phyloP scores from a whole-genome alignment of 202 grass and related monocot genomes.

The Brachypodium distachyon region DNA sequence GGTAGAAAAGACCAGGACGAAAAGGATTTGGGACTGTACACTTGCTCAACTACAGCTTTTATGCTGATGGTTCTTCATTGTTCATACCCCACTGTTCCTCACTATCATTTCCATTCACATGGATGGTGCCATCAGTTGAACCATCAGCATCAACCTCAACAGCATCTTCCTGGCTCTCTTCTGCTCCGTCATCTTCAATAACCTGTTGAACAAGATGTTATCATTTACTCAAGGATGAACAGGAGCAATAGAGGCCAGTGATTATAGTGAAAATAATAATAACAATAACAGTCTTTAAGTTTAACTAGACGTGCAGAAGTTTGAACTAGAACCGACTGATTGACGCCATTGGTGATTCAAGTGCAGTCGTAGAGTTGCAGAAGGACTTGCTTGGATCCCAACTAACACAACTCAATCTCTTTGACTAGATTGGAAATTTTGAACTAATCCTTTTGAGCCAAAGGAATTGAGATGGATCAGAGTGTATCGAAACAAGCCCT shows the following conservation, averaged over 20 bases:
- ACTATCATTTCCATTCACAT: slow-evolving; percentile 71
- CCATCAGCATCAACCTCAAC: slow-evolving; percentile 69
- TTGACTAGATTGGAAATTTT: too few species aligned
- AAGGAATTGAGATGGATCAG: background rate
- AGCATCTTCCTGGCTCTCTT: slow-evolving; percentile 51
- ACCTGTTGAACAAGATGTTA: slow-evolving; percentile 28
- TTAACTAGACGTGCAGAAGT: background rate
- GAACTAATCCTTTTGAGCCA: too few species aligned
- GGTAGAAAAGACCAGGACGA: slow-evolving; percentile 33
- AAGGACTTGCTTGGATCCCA: background rate
- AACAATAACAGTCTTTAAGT: background rate
- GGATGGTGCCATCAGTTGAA: slow-evolving; percentile 50
- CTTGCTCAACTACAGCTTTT: slow-evolving; percentile 62
- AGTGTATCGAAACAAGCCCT: background rate
- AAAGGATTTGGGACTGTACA: slow-evolving; percentile 55
- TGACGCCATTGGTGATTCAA: background rate
- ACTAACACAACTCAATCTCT: too few species aligned
- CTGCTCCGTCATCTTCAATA: slow-evolving; percentile 32
- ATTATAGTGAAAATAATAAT: background rate
- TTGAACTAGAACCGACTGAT: background rate
- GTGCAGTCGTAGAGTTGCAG: background rate
- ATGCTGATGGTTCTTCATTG: slow-evolving; percentile 69
- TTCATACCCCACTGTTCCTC: slow-evolving; percentile 78
- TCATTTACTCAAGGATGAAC: slow-evolving; percentile 2
- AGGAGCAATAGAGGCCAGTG: background rate